phyloP scores from a whole-genome alignment of 257 asterid species.

The Ligustrum vulgare region DNA sequence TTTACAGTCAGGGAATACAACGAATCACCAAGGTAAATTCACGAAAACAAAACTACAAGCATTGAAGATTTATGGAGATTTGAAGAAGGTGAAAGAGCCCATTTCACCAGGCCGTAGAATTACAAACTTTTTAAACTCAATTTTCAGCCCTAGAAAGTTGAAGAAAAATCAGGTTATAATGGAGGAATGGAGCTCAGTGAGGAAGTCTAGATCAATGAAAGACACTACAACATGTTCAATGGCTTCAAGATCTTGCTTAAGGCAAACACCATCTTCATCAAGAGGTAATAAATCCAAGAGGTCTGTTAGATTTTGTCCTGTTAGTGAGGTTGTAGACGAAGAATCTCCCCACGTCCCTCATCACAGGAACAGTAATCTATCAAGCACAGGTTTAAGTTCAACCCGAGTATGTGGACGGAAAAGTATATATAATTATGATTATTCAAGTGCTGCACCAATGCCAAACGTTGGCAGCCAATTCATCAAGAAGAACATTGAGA shows the following conservation, averaged over 20 bases:
- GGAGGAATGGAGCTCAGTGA: constrained; percentile 56
- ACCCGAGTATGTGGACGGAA: not conserved
- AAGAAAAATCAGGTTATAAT: constrained; percentile 34
- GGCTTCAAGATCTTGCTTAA: constrained; percentile 56
- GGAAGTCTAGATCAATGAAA: constrained; percentile 67
- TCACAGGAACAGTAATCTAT: not conserved
- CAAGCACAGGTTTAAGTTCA: constrained; percentile 3
- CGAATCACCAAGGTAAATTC: constrained; percentile 28
- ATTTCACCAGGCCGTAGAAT: constrained; percentile 61
- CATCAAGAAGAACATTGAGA: constrained; percentile 47
- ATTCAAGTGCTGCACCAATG: constrained; percentile 28
- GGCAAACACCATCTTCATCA: constrained; percentile 41
- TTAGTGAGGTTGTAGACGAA: constrained; percentile 52
- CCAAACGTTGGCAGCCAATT: constrained; percentile 43
- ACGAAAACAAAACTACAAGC: constrained; percentile 32
- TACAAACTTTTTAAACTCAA: constrained; percentile 56
- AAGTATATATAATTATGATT: not conserved
- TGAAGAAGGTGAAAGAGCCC: constrained; percentile 51
- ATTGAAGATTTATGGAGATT: constrained; percentile 41
- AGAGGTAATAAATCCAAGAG: constrained; percentile 57
- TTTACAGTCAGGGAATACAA: constrained; percentile 12
- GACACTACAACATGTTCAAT: constrained; percentile 40
- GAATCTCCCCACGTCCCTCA: constrained; percentile 10
- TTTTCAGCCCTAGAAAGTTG: constrained; percentile 63
- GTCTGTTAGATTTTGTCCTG: constrained; percentile 76